phyloP scores from a whole-genome alignment of 2,329 filamentous ascomycete species.

The Clonostachys chloroleuca region DNA sequence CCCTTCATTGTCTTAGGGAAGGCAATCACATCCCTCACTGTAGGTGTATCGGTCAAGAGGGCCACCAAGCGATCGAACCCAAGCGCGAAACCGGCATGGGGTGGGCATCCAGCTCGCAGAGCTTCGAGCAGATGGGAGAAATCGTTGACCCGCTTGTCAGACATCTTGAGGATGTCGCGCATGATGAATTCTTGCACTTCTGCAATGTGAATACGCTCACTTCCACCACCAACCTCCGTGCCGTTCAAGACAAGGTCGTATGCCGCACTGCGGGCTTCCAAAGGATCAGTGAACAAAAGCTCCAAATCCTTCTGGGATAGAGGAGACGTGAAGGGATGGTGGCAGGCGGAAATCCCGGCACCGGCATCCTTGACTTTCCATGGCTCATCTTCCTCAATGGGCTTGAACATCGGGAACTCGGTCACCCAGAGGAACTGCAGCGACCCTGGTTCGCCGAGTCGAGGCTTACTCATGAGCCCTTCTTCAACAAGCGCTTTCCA shows the following conservation, averaged over 20 bases:
- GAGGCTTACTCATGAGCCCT: constrained; percentile 42
- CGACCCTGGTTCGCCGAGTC: constrained; percentile 26
- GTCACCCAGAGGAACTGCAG: constrained; percentile 80
- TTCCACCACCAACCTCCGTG: constrained; percentile 89
- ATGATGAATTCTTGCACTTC: constrained; percentile 82
- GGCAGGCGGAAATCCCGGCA: constrained; percentile 79
- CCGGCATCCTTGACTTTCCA: constrained; percentile 67
- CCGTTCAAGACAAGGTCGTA: constrained; percentile 97
- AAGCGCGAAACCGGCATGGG: constrained; percentile 88
- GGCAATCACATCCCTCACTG: constrained; percentile 88
- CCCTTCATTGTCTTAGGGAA: constrained; percentile 94
- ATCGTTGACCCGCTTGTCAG: constrained; percentile 64
- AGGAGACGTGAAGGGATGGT: constrained; percentile 95
- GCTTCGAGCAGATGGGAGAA: constrained; percentile 85
- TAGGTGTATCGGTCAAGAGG: constrained; percentile 70
- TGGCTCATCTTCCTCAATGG: constrained; percentile 55
- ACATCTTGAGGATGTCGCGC: constrained; percentile 78
- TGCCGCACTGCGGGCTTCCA: constrained; percentile 74
- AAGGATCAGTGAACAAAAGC: constrained; percentile 66
- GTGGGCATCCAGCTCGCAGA: constrained; percentile 81
- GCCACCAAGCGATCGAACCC: constrained; percentile 87
- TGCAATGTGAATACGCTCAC: constrained; percentile 83
- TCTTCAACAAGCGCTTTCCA: constrained; percentile 65
- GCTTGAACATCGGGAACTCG: constrained; percentile 90
- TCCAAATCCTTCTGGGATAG: constrained; percentile 68